Percentiles rank a stretch among this genome's conserved stretches.
phyloP scores from a whole-genome alignment of 2,329 filamentous ascomycete genomes.

The Colletotrichum cordylinicola region DNA sequence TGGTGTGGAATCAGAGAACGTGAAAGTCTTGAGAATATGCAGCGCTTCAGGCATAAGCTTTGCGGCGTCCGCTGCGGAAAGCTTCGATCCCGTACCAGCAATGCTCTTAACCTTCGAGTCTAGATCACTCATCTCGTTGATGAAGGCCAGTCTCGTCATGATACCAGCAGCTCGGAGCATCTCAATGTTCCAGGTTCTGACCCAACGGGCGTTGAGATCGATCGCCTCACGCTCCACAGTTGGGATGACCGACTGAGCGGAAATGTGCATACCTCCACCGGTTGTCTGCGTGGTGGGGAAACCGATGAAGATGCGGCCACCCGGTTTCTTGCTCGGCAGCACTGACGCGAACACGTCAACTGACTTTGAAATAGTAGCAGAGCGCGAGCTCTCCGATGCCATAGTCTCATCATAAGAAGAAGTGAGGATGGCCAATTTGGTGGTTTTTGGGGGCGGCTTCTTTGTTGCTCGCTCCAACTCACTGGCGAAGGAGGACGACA shows the following conservation, averaged over 20 bases:
- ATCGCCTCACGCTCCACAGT: constrained; percentile 97
- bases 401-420: constrained; percentile 86
- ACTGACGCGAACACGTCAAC: constrained; percentile 90
- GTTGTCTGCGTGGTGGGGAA: constrained; percentile 98
- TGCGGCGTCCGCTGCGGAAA: constrained; percentile 68
- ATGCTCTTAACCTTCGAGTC: constrained; percentile 62
- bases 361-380: constrained; percentile 57
- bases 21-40: constrained; percentile 87
- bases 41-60: constrained; percentile 78
- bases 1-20: constrained; percentile 88
- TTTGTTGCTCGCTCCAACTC: constrained; percentile 96
- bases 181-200: constrained; percentile 94
- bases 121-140: constrained; percentile 83
- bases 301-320: constrained; percentile 92
- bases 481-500: constrained; percentile 74
- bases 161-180: constrained; percentile 92
- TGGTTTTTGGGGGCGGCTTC: constrained; percentile 90
- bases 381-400: constrained; percentile 64
- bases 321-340: constrained; percentile 80
- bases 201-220: constrained; percentile 93
- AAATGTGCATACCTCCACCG: constrained; percentile 90
- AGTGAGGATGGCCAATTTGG: constrained; percentile 85
- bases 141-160: constrained; percentile 85
- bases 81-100: constrained; percentile 52
- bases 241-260: constrained; percentile 93